These are phyloP conservation scores for Aureobasidium sp. DNA, from an alignment of 2,329 filamentous ascomycete genomes.

Conservation along the genomic window DNA sequence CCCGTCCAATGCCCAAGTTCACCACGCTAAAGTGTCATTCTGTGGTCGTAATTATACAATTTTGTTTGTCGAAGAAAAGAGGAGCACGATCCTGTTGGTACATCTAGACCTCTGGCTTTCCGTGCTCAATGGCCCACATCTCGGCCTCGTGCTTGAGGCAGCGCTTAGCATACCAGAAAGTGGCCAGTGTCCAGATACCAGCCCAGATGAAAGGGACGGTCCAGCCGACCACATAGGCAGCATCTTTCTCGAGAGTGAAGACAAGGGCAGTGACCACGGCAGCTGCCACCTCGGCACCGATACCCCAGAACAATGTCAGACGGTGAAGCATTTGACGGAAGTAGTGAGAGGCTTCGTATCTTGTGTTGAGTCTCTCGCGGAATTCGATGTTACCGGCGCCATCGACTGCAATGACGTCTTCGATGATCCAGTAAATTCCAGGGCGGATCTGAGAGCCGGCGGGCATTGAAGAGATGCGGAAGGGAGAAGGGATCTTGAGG, in stretches of 20 bases:
- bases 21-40: conserved; percentile 1
- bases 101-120: conserved; percentile 9
- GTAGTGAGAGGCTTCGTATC: conserved; percentile 45
- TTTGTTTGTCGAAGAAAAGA: background rate
- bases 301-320: conserved; percentile 45
- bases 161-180: conserved; percentile 37
- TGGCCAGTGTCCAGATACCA: conserved; percentile 38
- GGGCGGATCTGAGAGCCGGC: conserved; percentile 44
- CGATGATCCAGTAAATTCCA: conserved; percentile 47
- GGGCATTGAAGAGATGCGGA: conserved; percentile 46
- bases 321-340: conserved; percentile 47
- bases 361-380: conserved; percentile 42
- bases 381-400: conserved; percentile 46
- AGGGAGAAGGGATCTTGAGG: conserved; percentile 38
- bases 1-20: background rate
- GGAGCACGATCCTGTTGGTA: background rate
- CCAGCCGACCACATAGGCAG: conserved; percentile 44
- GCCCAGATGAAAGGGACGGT: conserved; percentile 43
- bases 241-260: conserved; percentile 40
- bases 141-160: conserved; percentile 28
- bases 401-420: conserved; percentile 47
- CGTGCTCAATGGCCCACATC: conserved; percentile 27
- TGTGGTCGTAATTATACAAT: conserved; percentile 7
- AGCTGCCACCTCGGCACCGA: conserved; percentile 35
- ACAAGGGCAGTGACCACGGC: conserved; percentile 36